Percentiles rank a stretch among this genome's conserved stretches.
Evolutionary conservation across 345 rosid genomes (phyloP).

Genomic region (Salix koriyanagi): DNA sequence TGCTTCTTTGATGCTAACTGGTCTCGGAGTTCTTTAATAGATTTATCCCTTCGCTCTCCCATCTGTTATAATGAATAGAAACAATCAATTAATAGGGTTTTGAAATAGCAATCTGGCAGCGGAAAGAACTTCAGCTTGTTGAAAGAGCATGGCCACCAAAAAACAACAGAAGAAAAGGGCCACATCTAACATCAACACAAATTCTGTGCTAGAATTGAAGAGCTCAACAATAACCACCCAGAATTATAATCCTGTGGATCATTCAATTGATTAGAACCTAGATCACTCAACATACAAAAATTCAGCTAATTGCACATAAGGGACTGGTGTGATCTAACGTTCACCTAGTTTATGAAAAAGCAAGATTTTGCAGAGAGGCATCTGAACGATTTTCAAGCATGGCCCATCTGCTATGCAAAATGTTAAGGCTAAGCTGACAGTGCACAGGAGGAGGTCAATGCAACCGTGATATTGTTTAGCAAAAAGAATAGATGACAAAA

Average conservation of each 20-base stretch:
- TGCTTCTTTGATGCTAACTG: conserved; percentile 54
- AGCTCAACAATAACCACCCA: not conserved
- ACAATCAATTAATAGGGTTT: not conserved
- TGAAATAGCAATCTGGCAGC: not conserved
- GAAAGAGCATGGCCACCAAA: not conserved
- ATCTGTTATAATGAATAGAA: conserved; percentile 38
- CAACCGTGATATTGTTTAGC: not conserved
- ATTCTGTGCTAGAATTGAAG: not conserved
- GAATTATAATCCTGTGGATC: not conserved
- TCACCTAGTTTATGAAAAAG: not conserved
- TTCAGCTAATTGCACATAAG: not conserved
- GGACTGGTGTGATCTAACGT: not conserved
- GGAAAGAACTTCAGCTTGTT: not conserved
- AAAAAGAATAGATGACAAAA: not conserved
- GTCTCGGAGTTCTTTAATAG: conserved; percentile 61
- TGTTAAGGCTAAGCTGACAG: not conserved
- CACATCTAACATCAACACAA: not conserved
- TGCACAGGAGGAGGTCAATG: not conserved
- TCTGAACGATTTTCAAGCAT: not conserved
- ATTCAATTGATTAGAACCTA: not conserved
- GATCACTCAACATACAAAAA: not conserved
- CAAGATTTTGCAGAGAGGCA: not conserved
- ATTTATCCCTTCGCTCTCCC: conserved; percentile 80
- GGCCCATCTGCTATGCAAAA: not conserved
- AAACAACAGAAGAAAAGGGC: not conserved